Base-by-base conservation (phyloP, 140 eudicot species). In the Ambrosia hybrid region DNA sequence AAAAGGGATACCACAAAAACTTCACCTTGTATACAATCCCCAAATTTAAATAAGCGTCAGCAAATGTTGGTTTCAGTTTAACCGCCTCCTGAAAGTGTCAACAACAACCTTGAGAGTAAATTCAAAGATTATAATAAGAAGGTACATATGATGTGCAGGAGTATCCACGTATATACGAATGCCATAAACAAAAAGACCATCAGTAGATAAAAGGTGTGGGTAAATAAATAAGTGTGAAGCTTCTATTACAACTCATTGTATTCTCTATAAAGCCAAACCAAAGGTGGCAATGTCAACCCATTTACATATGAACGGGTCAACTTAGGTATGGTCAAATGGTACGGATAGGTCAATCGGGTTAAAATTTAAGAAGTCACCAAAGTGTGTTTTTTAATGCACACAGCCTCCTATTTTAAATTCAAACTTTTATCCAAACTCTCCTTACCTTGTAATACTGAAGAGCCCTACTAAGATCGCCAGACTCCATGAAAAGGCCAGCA, bases 401-500 rank as follows among this genome's bases (percentile, higher is more conserved):
- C 7, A 10, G 10, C 9, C 65, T 59, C 65, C 8, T 30, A 7
- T 34, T 41, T 34, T 6, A 4, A 26, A 46, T 51, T 15, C 6
- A 59, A 56, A 57, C 5, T 30, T 30, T 73, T 3, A 38, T 26
- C 55, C 41, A 26, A 5, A 38, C 5, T 12, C 13, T 59, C 69
- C 12, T 77, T 71, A 90, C 98, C 97, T 90, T 90, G 83, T 93
- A 93, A 77, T 86, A 93, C 78, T 90, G 96, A 60, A 93, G 79
- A 59, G 98, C 97, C 81, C 95, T 82, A 66, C 73, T 84, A 61
- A 78, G 88, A 75, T 93, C 97, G 30, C 98, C 94, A 3, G 94
- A 81, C 61, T 93, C 98, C 98, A 90, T 90, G 76, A 89, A 90
- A 73, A 93, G 89, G 16, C 96, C 97, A 83, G 93, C 98, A 68